Evolutionary conservation across 306 rosid species (phyloP).

Genomic region (Dicorynia guianensis): DNA sequence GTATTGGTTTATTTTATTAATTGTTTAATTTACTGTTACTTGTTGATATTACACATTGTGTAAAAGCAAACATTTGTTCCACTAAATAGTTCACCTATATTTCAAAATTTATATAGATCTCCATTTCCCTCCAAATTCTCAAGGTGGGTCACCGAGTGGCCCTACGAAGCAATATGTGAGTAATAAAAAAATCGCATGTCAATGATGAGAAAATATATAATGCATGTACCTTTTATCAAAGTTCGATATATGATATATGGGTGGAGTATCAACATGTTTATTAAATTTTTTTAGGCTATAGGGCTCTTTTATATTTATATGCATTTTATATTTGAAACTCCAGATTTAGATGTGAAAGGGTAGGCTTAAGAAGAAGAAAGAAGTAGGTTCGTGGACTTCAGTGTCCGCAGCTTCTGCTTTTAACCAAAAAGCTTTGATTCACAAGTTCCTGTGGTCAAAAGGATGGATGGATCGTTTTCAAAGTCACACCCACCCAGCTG

Average conservation of each 20-base stretch:
- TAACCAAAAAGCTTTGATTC: conserved; percentile 80
- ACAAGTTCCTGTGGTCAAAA: conserved; percentile 52
- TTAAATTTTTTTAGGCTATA: conserved; percentile 30
- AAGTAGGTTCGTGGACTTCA: conserved; percentile 87
- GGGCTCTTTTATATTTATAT: background rate
- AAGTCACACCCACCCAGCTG: conserved; percentile 47
- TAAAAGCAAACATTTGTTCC: too few species aligned
- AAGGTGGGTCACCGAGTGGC: conserved; percentile 32
- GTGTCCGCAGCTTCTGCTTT: conserved; percentile 70
- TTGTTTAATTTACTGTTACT: too few species aligned
- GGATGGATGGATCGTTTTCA: conserved; percentile 36
- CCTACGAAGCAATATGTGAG: conserved; percentile 52
- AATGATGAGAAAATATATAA: conserved; percentile 51
- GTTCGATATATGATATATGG: conserved; percentile 24
- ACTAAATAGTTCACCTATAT: too few species aligned
- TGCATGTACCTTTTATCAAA: conserved; percentile 57
- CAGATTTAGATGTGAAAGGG: conserved; percentile 31
- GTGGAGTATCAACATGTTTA: conserved; percentile 46
- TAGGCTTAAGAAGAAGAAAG: conserved; percentile 40
- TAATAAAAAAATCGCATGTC: conserved; percentile 49
- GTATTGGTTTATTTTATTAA: too few species aligned
- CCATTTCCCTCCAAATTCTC: conserved; percentile 54
- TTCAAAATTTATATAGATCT: conserved; percentile 52
- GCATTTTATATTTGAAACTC: conserved; percentile 33
- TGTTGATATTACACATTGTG: too few species aligned